Conservation (phyloP, 257 asterid genomes). For the Jaltomata sinuosa region DNA sequence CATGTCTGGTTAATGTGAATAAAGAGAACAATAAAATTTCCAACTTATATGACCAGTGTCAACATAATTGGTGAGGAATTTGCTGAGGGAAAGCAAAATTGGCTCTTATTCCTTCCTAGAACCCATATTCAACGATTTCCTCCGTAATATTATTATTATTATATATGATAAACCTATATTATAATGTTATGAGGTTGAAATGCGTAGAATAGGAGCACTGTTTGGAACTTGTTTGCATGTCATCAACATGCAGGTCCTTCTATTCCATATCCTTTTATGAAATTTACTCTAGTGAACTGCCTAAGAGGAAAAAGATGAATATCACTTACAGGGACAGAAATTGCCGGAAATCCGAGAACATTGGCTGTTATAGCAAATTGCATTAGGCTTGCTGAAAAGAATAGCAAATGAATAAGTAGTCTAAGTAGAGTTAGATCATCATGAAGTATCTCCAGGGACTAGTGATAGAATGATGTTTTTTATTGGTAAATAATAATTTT, state of each 20-base stretch:
- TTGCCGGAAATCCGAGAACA: conserved; percentile 92
- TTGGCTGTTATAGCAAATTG: conserved; percentile 63
- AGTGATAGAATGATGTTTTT: neutral
- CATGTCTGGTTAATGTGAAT: no score
- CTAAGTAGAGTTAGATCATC: neutral
- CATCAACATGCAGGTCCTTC: neutral
- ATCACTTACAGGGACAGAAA: conserved; percentile 76
- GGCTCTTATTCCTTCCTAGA: no score
- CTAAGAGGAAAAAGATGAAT: neutral
- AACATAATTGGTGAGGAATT: no score
- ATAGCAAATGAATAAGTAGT: neutral
- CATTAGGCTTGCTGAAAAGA: conserved; percentile 69
- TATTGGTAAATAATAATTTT: neutral
- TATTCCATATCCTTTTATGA: neutral
- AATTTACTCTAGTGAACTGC: neutral
- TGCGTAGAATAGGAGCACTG: neutral
- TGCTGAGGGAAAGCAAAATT: no score
- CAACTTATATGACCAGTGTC: no score
- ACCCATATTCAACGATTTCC: no score
- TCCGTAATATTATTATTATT: no score
- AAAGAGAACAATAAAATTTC: no score
- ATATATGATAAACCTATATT: neutral
- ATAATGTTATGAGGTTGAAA: neutral
- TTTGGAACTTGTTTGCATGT: neutral
- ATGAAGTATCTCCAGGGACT: neutral